phyloP scores from a whole-genome alignment of 495 filamentous ascomycete species.

The Choiromyces venosus region DNA sequence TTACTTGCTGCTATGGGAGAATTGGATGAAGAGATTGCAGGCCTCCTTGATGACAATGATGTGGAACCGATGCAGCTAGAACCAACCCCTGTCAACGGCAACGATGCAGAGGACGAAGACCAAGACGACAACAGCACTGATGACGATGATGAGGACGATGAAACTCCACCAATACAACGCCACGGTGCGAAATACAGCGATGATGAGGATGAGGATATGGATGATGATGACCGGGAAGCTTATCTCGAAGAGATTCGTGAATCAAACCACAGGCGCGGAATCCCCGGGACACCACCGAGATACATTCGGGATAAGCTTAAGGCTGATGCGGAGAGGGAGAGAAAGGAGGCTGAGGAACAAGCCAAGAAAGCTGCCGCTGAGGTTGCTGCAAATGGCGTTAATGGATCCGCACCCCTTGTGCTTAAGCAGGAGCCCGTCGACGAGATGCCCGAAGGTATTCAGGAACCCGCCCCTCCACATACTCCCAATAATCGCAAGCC shows the following conservation, averaged over 20 bases:
- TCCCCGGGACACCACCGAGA: conserved; percentile 38
- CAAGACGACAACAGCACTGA: conserved; percentile 23
- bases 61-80: conserved; percentile 29
- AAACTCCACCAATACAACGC: conserved; percentile 11
- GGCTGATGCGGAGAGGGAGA: conserved; percentile 36
- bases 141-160: conserved; percentile 36
- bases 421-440: conserved; percentile 30
- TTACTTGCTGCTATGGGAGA: conserved; percentile 45
- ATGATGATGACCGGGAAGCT: conserved; percentile 38
- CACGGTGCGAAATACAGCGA: conserved; percentile 25
- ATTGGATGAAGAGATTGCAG: conserved; percentile 45
- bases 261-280: conserved; percentile 38
- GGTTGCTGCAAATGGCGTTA: conserved; percentile 11
- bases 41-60: conserved; percentile 46
- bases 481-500: conserved; percentile 25
- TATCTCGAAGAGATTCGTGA: conserved; percentile 40
- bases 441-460: conserved; percentile 20
- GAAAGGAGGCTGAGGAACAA: conserved; percentile 39
- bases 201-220: conserved; percentile 38
- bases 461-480: conserved; percentile 12
- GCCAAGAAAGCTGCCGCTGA: conserved; percentile 35
- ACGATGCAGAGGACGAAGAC: conserved; percentile 10
- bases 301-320: conserved; percentile 36
- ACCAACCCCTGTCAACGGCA: conserved; percentile 21
- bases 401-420: background rate